Conservation (phyloP, 78 protist species). For the Guillardia theta region DNA sequence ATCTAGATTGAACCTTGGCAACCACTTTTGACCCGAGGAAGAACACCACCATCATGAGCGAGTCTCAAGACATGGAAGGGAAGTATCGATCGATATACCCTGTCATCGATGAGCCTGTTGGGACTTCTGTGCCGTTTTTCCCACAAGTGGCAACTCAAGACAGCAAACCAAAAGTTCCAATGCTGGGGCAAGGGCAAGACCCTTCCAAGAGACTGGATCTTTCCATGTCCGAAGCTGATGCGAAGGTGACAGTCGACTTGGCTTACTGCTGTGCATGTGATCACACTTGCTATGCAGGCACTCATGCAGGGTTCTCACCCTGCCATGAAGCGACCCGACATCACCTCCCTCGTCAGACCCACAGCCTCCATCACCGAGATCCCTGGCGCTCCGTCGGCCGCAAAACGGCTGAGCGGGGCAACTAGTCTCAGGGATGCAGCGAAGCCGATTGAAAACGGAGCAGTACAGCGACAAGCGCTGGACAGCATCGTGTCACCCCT, state of each 20-base stretch:
- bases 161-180: not conserved
- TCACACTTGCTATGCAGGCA: too few relatives aligned
- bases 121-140: not conserved
- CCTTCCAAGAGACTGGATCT: not conserved
- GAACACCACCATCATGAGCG: too few relatives aligned
- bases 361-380: not conserved
- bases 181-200: not conserved
- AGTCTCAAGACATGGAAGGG: too few relatives aligned
- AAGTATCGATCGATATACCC: conserved; percentile 15
- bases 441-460: not conserved
- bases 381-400: not conserved
- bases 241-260: too few relatives aligned
- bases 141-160: not conserved
- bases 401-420: not conserved
- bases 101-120: not conserved
- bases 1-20: too few relatives aligned
- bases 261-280: too few relatives aligned
- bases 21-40: too few relatives aligned
- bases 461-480: not conserved
- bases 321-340: not conserved
- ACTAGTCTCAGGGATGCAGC: not conserved
- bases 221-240: too few relatives aligned
- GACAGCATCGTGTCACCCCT: not conserved
- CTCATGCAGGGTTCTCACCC: not conserved
- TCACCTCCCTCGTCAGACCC: not conserved